These are phyloP conservation scores for Coemansia sp. DNA, from an alignment of 192 early-diverging fungal genomes.

Conservation along the genomic window DNA sequence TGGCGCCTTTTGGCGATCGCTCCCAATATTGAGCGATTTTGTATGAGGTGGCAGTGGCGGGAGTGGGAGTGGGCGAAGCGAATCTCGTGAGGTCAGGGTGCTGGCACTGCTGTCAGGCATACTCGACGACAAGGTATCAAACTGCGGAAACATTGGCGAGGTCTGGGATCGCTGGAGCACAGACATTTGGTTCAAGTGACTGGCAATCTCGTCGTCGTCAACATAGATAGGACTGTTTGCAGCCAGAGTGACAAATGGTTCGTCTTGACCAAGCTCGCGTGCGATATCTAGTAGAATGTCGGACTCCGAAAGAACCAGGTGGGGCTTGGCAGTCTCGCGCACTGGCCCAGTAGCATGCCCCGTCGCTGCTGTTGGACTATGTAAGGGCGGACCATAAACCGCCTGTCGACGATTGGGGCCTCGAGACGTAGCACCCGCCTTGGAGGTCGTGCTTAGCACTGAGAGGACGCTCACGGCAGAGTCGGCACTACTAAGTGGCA, in stretches of 20 bases:
- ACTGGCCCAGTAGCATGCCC: slow-evolving; percentile 9
- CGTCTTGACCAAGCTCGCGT: slow-evolving; percentile 53
- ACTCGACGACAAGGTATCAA: slow-evolving; percentile 20
- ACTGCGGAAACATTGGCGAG: slow-evolving; percentile 27
- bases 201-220: slow-evolving; percentile 42
- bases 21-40: slow-evolving; percentile 30
- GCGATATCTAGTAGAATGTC: slow-evolving; percentile 54
- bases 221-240: slow-evolving; percentile 37
- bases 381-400: slow-evolving; percentile 41
- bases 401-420: slow-evolving; percentile 35
- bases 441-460: slow-evolving; percentile 12
- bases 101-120: not conserved
- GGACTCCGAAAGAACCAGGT: slow-evolving; percentile 9
- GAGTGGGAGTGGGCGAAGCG: slow-evolving; percentile 20
- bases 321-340: slow-evolving; percentile 12
- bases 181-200: slow-evolving; percentile 38
- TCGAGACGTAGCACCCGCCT: not conserved
- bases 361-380: slow-evolving; percentile 10
- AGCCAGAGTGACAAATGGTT: slow-evolving; percentile 22
- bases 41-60: slow-evolving; percentile 29
- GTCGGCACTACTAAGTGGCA: slow-evolving; percentile 26
- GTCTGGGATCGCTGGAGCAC: slow-evolving; percentile 18
- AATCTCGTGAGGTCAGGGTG: slow-evolving; percentile 4
- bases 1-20: slow-evolving; percentile 11
- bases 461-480: slow-evolving; percentile 25